Base-by-base conservation (phyloP, 2,329 filamentous ascomycete genomes). In the Hirsutella rhossiliensis region DNA sequence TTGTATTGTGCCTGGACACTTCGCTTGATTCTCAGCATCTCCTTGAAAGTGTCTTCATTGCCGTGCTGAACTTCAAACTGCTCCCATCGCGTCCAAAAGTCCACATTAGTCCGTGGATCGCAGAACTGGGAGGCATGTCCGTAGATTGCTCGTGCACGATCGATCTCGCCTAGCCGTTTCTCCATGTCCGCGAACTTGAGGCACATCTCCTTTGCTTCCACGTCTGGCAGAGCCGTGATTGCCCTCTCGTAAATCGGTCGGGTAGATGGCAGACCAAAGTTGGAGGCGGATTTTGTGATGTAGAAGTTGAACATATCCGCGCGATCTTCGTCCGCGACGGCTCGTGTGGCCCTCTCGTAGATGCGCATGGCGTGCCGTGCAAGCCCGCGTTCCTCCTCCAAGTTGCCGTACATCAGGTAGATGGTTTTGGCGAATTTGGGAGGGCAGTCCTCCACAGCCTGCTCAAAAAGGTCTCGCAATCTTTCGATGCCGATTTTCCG, bases 281-380 rank as follows among this genome's bases (percentile, higher is more conserved):
- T 98, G 18, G 88, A 94, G 2, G 92, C 92, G 1, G 89, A 96
- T 62, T 98, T 97, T 46, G 90, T 97, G 59, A 98, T 96, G 69
- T 98, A 98, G 61, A 97, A 95, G 63, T 95, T 92, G 70, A 96
- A 98, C 89, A 98, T 96, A 56, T 95, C 88, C 47, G 89, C 82
- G 43, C 88, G 77, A 62, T 98, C 90, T 57, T 96, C 90, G 56
- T 98, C 92, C 13, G 87, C 83, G 4, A 98, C 94, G 12, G 90
- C 89, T 29, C 92, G 80, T 5, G 92, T 98, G 8, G 92, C 92
- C 46, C 92, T 84, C 67, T 98, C 94, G 64, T 98, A 98, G 53
- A 98, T 98, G 47, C 92, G 84, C 92, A 98, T 98, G 2, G 94
- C 94, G 60, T 97, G 90, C 41, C 94, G 78, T 11, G 92, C 90